A percentile compares a stretch with the other conserved stretches of the same genome.
These are phyloP conservation scores for Boletus sensibilis DNA, from an alignment of 768 basidiomycete species.

Conservation along the genomic window DNA sequence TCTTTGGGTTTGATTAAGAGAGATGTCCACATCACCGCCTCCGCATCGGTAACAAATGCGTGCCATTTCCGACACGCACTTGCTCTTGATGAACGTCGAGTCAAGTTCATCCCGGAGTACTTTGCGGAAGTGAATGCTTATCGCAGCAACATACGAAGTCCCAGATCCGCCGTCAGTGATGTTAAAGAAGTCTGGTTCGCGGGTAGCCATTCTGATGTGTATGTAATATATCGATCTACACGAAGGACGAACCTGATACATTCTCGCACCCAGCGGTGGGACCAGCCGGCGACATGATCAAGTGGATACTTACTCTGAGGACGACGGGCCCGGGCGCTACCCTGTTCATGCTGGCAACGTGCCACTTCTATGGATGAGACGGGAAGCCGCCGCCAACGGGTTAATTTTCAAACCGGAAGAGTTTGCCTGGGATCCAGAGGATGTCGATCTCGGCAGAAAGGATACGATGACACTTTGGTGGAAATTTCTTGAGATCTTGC, in stretches of 20 bases:
- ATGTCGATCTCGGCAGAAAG: conserved; percentile 2
- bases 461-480: neutral
- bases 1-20: conserved; percentile 5
- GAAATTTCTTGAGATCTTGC: neutral
- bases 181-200: conserved; percentile 17
- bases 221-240: neutral
- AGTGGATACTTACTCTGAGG: too few species aligned
- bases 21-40: conserved; percentile 4
- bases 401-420: neutral
- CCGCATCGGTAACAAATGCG: conserved; percentile 6
- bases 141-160: neutral
- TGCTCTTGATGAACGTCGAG: conserved; percentile 14
- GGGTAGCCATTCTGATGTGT: conserved; percentile 12
- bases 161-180: neutral
- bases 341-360: conserved; percentile 4
- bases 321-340: neutral
- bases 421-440: conserved; percentile 1
- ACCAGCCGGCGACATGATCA: neutral
- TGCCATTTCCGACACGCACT: conserved; percentile 17
- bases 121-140: conserved; percentile 8
- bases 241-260: neutral
- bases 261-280: conserved; percentile 3
- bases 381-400: conserved; percentile 5
- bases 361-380: conserved; percentile 10
- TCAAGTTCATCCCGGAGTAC: conserved; percentile 15